Evolutionary conservation across 208 protist species (phyloP), one percentile per base, ranked within the genome.

Genomic region (Crithidia thermophila): DNA sequence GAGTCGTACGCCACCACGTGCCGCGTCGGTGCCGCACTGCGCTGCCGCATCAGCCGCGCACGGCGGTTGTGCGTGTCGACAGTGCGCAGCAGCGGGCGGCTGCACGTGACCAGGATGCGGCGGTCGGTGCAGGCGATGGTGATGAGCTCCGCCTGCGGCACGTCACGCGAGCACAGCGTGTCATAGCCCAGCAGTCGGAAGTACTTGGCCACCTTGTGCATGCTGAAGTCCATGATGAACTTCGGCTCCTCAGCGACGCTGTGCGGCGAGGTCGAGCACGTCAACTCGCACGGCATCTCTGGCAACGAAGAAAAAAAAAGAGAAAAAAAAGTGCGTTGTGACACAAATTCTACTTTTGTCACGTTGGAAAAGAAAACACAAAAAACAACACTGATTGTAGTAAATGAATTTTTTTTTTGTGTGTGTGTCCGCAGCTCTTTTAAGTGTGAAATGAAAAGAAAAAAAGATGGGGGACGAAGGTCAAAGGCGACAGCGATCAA

Each of bases 181-280:
- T 88, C 84, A 72, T 94, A 94, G 51, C 84, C 88, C 0, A 94
- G 72, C 39, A 94, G 58, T 18, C 88, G 81, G 37, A 94, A 72
- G 56, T 94, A 88, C 65, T 87, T 94, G 53, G 84, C 88, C 9
- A 94, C 69, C 34, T 85, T 86, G 55, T 80, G 70, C 72, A 94
- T 71, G 79, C 82, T 91, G 42, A 75, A 89, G 68, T 94, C 84
- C 77, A 94, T 87, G 16, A 88, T 55, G 53, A 94, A 94, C 16
- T 72, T 63, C 25, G 55, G 56, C 61, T 59, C 52, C 14, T 78
- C 55, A 14, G 31, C 67, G 3, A 63, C 68, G 40, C 47, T 58
- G 53, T 55, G 55, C 45, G 50, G 36, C 10, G 62, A 64, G 20
- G 61, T 65, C 7, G 61, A 77, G 47, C 71, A 66, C 33, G 57